Base-by-base conservation (phyloP, 768 basidiomycete species). In the Daedaleopsis nitida region DNA sequence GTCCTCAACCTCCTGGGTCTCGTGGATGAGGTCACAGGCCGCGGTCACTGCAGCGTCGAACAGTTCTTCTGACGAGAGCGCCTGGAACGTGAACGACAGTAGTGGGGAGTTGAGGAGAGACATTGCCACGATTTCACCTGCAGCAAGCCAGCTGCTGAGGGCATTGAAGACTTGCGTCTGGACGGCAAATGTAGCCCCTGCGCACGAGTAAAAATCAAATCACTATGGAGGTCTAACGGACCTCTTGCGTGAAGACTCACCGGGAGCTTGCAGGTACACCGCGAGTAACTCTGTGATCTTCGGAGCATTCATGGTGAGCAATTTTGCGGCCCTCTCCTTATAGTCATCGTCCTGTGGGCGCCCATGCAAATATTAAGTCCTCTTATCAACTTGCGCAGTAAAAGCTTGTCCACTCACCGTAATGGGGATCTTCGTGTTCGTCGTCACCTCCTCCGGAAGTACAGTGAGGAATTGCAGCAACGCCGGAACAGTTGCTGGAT, bases 1-100 rank as follows among this genome's bases (percentile, higher is more conserved):
- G 34, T 98, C 96, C 62, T 96, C 91, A 34, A 97, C 83, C 74
- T 99, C 97, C 75, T 98, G 96, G 0, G 97, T 98, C 74, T 99
- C 97, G 74, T 98, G 97, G 56, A 98, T 94, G 68, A 98, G 77
- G 72, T 97, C 94, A 73, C 93, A 96, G 60, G 98, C 81, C 38
- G 92, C 88, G 61, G 97, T 91, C 42, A 96, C 93, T 1, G 94
- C 96, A 8, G 88, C 74, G 68, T 99, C 97, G 71, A 98, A 98
- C n/a, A 98, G 81, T 47, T 86, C 84, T 17, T 96, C 92, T 3
- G 88, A 88, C 4, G 80, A 80, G 34, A 98, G 81, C 4, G 96
- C 93, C 54, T 91, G 86, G 70, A 98, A 98, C 23, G 89, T 81
- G 71, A 85, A 91, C 19, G 81, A 76, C 70, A 98, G 91, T 32